Evolutionary conservation across 208 protist species (phyloP), one percentile per base, ranked within the genome.

Genomic region (Novymonas esmeraldas): DNA sequence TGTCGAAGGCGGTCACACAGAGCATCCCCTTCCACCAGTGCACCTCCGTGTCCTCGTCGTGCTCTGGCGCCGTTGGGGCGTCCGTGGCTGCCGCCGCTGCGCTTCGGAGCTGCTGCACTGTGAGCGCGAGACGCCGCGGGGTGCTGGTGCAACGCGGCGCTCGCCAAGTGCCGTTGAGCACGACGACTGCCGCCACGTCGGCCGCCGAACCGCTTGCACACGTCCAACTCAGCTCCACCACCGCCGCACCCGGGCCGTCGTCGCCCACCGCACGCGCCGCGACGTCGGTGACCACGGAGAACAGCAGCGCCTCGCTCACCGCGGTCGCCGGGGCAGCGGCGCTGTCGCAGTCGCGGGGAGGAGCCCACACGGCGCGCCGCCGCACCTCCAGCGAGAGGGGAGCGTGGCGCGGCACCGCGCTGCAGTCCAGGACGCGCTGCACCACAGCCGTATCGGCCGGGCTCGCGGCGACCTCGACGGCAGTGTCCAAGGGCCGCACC

Each of bases 201-300:
- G 2, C 1, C 2, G 22, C 7, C 7, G 11, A 33, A 7, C 31
- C 18, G 34, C 34, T 29, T 20, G n/a, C 52, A 29, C 52, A 69
- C 18, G 42, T 60, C 63, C 63, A 69, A 2, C 33, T 36, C 13
- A 69, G 51, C 33, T 69, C 52, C 34, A 69, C 10, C 50, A 61
- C n/a, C 33, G 55, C 7, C 16, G n/a, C 34, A 13, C n/a, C 36
- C 31, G 55, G 6, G 52, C 26, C 26, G 26, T 29, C 18, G n/a
- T 46, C 9, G 34, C 16, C 22, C 5, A 57, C 38, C 11, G 26
- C 38, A 3, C 31, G 0, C 28, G 24, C 62, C 14, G 34, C n/a
- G 5, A 68, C 24, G 14, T 61, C 33, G 18, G 63, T 61, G 26
- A 69, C 63, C 3, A 69, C 51, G 33, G 6, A 49, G 63, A 44